phyloP scores from a whole-genome alignment of 495 filamentous ascomycete species.

The Stereocaulon alpinum region DNA sequence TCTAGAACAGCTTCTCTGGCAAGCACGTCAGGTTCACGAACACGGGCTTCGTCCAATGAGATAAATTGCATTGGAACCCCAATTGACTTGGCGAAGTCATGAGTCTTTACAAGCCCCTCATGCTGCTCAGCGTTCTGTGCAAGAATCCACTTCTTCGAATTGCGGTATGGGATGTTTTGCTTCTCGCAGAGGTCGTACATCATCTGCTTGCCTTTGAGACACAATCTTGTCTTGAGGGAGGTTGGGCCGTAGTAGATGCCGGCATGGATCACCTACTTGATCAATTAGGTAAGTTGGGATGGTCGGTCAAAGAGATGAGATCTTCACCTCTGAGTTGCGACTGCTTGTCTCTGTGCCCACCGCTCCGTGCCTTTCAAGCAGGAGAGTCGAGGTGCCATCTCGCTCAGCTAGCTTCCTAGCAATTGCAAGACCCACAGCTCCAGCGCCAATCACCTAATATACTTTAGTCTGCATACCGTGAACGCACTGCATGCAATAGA shows the following conservation, averaged over 20 bases:
- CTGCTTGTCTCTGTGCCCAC: constrained; percentile 87
- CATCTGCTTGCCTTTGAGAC: constrained; percentile 61
- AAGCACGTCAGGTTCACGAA: constrained; percentile 62
- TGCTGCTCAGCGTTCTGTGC: constrained; percentile 67
- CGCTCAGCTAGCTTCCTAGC: constrained; percentile 61
- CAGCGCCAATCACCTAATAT: constrained; percentile 70
- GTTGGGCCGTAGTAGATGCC: constrained; percentile 79
- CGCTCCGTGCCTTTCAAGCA: constrained; percentile 69
- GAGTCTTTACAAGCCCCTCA: constrained; percentile 52
- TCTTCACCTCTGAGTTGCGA: constrained; percentile 73
- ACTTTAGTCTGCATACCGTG: constrained; percentile 4
- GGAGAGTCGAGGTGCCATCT: constrained; percentile 55
- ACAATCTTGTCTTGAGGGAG: constrained; percentile 75
- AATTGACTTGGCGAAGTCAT: constrained; percentile 54
- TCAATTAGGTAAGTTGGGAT: background rate
- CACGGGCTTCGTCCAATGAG: constrained; percentile 43
- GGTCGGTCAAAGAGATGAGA: background rate
- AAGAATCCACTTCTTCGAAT: constrained; percentile 89
- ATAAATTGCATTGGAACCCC: constrained; percentile 68
- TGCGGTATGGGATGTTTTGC: constrained; percentile 56
- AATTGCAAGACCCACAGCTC: constrained; percentile 85
- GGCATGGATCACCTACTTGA: constrained; percentile 92
- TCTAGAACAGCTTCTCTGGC: constrained; percentile 66
- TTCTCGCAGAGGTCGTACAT: constrained; percentile 69
- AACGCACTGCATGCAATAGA: background rate